Percentiles rank a stretch among this genome's conserved stretches.
These are phyloP conservation scores for Psilocybe sp. DNA, from an alignment of 768 basidiomycete species.

Conservation along the genomic window DNA sequence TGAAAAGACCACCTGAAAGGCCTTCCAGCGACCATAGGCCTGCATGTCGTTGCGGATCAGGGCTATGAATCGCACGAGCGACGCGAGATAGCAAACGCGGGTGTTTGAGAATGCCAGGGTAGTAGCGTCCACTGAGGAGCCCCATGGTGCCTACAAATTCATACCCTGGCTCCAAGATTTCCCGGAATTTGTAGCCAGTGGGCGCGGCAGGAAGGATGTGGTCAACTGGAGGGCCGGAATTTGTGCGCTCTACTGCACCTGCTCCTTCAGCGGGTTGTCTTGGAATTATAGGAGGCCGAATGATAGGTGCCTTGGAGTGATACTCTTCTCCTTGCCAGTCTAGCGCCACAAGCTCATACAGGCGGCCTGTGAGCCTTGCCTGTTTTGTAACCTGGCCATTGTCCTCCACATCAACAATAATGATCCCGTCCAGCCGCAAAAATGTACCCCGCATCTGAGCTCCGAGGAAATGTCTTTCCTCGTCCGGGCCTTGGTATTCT, in stretches of 20 bases:
- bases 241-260: neutral
- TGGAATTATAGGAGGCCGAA: neutral
- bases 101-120: constrained; percentile 67
- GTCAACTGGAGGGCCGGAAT: constrained; percentile 4
- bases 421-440: constrained; percentile 66
- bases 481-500: constrained; percentile 17
- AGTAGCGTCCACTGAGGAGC: constrained; percentile 78
- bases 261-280: neutral
- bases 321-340: constrained; percentile 44
- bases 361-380: constrained; percentile 66
- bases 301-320: neutral
- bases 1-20: constrained; percentile 60
- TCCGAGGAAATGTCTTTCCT: constrained; percentile 36
- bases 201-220: constrained; percentile 55
- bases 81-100: constrained; percentile 50
- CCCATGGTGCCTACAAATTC: constrained; percentile 70
- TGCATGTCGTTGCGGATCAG: constrained; percentile 37
- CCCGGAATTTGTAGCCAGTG: constrained; percentile 64
- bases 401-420: constrained; percentile 52
- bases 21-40: constrained; percentile 76
- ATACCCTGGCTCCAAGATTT: constrained; percentile 56
- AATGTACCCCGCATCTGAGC: constrained; percentile 66
- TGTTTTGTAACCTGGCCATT: constrained; percentile 47
- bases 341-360: constrained; percentile 76
- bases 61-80: constrained; percentile 27